phyloP scores from a whole-genome alignment of 108 stramenopile species.

The Mayamaea pseudoterrestris region DNA sequence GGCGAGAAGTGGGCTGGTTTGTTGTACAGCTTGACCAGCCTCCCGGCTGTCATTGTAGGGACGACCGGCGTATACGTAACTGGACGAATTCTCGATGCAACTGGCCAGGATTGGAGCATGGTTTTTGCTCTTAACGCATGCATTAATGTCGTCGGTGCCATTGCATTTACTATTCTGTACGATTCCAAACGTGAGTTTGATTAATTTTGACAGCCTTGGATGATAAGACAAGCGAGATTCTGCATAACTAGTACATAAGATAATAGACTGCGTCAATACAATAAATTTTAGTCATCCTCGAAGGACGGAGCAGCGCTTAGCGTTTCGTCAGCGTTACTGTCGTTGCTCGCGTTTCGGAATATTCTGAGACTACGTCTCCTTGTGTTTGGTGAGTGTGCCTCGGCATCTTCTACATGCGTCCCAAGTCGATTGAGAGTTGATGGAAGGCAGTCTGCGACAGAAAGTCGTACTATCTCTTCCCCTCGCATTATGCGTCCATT shows the following conservation, averaged over 20 bases:
- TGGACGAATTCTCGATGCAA: constrained; percentile 52
- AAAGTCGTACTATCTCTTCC: constrained; percentile 62
- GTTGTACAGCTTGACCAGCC: constrained; percentile 48
- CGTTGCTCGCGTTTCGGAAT: too few species aligned
- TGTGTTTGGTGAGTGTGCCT: too few species aligned
- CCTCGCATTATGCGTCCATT: constrained; percentile 53
- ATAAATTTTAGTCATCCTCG: too few species aligned
- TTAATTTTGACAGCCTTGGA: constrained; percentile 9
- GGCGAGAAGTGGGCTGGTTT: constrained; percentile 64
- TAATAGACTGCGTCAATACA: too few species aligned
- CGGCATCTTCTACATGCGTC: too few species aligned
- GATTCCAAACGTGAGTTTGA: constrained; percentile 66
- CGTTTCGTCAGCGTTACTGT: too few species aligned
- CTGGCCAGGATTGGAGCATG: constrained; percentile 48
- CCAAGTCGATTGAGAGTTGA: too few species aligned
- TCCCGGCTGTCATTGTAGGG: constrained; percentile 66
- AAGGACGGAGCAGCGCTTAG: too few species aligned
- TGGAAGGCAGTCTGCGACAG: constrained; percentile 16
- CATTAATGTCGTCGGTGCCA: constrained; percentile 45
- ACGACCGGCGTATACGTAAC: constrained; percentile 49
- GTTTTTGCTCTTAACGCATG: constrained; percentile 54
- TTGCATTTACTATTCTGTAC: constrained; percentile 53
- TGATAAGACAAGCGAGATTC: too few species aligned
- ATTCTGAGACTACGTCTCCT: too few species aligned
- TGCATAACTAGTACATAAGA: too few species aligned